These are phyloP conservation scores for Arabidopsis hybrid DNA, from an alignment of 441 rosid genomes.

Conservation along the genomic window DNA sequence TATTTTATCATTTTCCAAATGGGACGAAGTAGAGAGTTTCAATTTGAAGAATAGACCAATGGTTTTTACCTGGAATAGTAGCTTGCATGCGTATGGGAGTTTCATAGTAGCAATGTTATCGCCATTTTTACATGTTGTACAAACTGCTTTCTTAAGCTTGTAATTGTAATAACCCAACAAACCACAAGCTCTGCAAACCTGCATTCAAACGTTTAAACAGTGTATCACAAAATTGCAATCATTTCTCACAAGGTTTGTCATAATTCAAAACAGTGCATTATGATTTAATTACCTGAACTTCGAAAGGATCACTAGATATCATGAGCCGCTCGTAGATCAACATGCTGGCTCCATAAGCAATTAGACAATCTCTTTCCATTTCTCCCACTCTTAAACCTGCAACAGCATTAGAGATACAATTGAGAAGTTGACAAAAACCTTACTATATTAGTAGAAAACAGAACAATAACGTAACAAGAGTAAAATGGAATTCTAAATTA, in stretches of 20 bases:
- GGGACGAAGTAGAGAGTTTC: background rate
- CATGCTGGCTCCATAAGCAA: conserved; percentile 98
- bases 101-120: conserved; percentile 83
- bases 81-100: conserved; percentile 97
- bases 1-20: conserved; percentile 3
- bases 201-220: conserved; percentile 18
- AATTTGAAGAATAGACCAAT: background rate
- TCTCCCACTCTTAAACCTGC: conserved; percentile 97
- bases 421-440: background rate
- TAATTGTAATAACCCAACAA: conserved; percentile 86
- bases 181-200: conserved; percentile 94
- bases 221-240: background rate
- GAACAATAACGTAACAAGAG: background rate
- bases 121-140: conserved; percentile 87
- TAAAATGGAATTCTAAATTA: too few species aligned
- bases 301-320: conserved; percentile 96
- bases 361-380: conserved; percentile 97
- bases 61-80: conserved; percentile 71
- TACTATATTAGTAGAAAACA: background rate
- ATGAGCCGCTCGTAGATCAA: conserved; percentile 89
- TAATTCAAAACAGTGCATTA: conserved; percentile 8
- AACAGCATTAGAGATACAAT: conserved; percentile 32
- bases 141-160: conserved; percentile 77
- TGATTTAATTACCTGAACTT: conserved; percentile 74
- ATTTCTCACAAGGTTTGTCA: conserved; percentile 1